Evolutionary conservation across 2,329 filamentous ascomycete species (phyloP).

Genomic region (Epichloe sibirici): DNA sequence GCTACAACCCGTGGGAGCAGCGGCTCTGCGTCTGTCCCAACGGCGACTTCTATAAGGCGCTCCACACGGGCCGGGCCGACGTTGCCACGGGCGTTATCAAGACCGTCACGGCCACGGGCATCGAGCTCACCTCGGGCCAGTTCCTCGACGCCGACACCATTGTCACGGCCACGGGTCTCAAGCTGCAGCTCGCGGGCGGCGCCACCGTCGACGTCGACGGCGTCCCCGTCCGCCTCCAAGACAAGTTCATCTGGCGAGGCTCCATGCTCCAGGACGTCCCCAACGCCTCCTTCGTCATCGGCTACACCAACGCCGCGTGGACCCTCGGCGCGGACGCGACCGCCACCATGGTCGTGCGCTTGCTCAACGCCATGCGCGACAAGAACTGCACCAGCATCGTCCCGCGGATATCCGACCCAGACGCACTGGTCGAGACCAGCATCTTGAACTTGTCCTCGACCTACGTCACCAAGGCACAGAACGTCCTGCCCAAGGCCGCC

Average conservation of each 20-base stretch:
- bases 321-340: conserved; percentile 41
- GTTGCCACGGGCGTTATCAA: conserved; percentile 37
- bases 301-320: conserved; percentile 54
- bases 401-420: background rate
- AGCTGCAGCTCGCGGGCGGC: conserved; percentile 41
- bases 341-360: conserved; percentile 3
- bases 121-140: conserved; percentile 30
- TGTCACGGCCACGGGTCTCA: conserved; percentile 52
- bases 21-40: conserved; percentile 53
- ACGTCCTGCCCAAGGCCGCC: background rate
- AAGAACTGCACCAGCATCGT: background rate
- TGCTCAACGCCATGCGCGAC: background rate
- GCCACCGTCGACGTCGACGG: conserved; percentile 34
- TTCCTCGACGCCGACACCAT: conserved; percentile 49
- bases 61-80: conserved; percentile 26
- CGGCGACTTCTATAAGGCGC: conserved; percentile 37
- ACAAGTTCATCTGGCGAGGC: conserved; percentile 46
- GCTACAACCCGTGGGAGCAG: conserved; percentile 57
- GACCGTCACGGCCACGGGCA: conserved; percentile 30
- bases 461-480: conserved; percentile 1
- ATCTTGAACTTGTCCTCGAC: conserved; percentile 5
- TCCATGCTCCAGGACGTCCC: conserved; percentile 51
- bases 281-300: conserved; percentile 45
- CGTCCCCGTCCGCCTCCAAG: conserved; percentile 26
- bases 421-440: background rate